Conservation (phyloP, 768 basidiomycete genomes). For the Thelephora ganbajun region DNA sequence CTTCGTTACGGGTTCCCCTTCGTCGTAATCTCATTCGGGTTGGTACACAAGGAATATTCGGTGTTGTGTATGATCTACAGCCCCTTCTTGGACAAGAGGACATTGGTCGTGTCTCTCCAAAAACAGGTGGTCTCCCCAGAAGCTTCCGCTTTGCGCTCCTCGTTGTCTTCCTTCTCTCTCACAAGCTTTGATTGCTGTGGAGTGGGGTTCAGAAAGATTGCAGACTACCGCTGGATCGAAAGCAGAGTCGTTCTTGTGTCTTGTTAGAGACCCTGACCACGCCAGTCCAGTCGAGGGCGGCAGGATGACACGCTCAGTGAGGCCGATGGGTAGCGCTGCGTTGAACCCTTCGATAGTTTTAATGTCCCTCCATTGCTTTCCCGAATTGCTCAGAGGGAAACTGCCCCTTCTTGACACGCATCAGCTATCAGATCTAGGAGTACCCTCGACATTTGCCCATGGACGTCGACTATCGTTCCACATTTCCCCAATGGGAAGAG, state of each 20-base stretch:
- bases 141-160: constrained; percentile 47
- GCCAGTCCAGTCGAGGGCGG: constrained; percentile 45
- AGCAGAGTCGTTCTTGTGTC: constrained; percentile 49
- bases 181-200: constrained; percentile 57
- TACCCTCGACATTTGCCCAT: too few relatives aligned
- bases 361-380: too few relatives aligned
- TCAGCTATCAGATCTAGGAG: neutral
- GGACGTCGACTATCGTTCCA: too few relatives aligned
- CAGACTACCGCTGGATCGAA: constrained; percentile 40
- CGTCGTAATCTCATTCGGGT: constrained; percentile 82
- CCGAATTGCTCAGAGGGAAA: constrained; percentile 80
- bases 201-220: constrained; percentile 80
- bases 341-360: constrained; percentile 70
- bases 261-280: constrained; percentile 55
- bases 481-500: too few relatives aligned
- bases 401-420: constrained; percentile 9
- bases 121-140: constrained; percentile 23
- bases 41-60: constrained; percentile 71
- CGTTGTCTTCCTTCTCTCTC: constrained; percentile 54
- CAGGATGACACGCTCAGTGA: constrained; percentile 72
- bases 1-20: constrained; percentile 80
- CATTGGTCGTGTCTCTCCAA: constrained; percentile 59
- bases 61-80: constrained; percentile 89
- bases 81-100: constrained; percentile 72
- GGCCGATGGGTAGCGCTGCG: constrained; percentile 76